Base-by-base conservation (phyloP, 2,329 filamentous ascomycete species). In the Cladosporium sp. region DNA sequence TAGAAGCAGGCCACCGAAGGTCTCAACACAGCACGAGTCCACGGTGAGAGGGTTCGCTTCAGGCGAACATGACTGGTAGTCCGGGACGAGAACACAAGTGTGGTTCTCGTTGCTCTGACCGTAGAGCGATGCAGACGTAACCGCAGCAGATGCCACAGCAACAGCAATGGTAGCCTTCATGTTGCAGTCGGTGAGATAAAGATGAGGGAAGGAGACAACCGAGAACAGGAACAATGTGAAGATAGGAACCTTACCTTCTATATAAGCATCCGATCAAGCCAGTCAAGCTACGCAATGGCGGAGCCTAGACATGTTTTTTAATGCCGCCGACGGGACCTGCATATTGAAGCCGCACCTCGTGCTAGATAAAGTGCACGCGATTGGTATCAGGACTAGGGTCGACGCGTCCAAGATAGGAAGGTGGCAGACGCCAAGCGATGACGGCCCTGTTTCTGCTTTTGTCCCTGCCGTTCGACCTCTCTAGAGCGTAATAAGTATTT, bases 1-100 rank as follows among this genome's bases (percentile, higher is more conserved):
- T 2, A 90, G 79, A 71, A 90, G 73, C 5, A 90, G 80, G 4
- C 88, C 88, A 32, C 88, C 88, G 70, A 80, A 89, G 0, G 88
- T 90, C 78, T 90, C 88, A 18, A 82, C 81, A 71, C 88, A 90
- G 81, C 88, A 90, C 1, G 84, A 84, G 72, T 90, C 87, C 38
- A 86, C 84, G 21, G 47, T 68, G 6, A 51, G 49, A 11, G 74
- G 80, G 28, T 77, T 75, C 6, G 83, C 84, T 1, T 76, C 73
- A 24, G 76, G 70, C 0, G 83, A 85, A 76, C 85, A 87, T 1
- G 85, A 87, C 36, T 84, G 77, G 69, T 73, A 73, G 54, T 70
- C 65, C 8, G 70, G 70, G 15, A 68, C 60, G 18, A 87, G 75
- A 18, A 80, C 78, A 71, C 86, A 88, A 12, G 84, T 87, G 74